A percentile compares a stretch with the other conserved stretches of the same genome.
These are phyloP conservation scores for Penicillium nordicum DNA, from an alignment of 2,329 filamentous ascomycete genomes.

Conservation along the genomic window DNA sequence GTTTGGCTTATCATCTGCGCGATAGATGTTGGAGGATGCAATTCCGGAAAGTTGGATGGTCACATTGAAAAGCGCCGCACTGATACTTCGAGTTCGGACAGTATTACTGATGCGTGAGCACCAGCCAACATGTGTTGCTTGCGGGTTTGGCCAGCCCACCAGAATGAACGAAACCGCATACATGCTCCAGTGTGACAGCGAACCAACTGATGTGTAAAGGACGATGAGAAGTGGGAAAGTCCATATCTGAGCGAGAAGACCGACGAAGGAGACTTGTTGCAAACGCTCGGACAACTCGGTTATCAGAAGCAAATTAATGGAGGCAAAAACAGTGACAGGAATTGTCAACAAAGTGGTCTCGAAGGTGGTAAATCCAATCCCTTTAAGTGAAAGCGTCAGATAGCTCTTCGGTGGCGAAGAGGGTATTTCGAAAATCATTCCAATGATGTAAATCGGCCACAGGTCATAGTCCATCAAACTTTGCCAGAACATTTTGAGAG, in stretches of 20 bases:
- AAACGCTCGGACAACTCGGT: slow-evolving; percentile 30
- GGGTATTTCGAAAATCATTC: slow-evolving; percentile 40
- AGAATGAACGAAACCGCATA: slow-evolving; percentile 37
- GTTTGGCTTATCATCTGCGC: slow-evolving; percentile 52
- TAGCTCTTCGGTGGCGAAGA: slow-evolving; percentile 45
- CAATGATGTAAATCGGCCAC: slow-evolving; percentile 39
- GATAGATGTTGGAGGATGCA: slow-evolving; percentile 49
- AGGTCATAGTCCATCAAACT: slow-evolving; percentile 37
- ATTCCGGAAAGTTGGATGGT: slow-evolving; percentile 42
- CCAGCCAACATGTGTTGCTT: slow-evolving; percentile 50
- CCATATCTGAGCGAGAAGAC: slow-evolving; percentile 50
- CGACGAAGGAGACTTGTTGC: slow-evolving; percentile 47
- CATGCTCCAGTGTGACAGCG: slow-evolving; percentile 42
- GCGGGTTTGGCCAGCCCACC: slow-evolving; percentile 23
- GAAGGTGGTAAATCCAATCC: slow-evolving; percentile 17
- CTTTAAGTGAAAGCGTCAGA: slow-evolving; percentile 35
- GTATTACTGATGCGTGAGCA: slow-evolving; percentile 49
- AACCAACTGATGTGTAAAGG: slow-evolving; percentile 39
- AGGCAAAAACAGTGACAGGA: slow-evolving; percentile 45
- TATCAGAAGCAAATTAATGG: slow-evolving; percentile 27
- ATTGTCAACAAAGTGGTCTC: slow-evolving; percentile 25
- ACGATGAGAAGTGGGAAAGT: slow-evolving; percentile 49
- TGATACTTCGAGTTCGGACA: slow-evolving; percentile 42
- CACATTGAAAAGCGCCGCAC: slow-evolving; percentile 51
- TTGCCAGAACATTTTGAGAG: slow-evolving; percentile 30